Percentiles rank a stretch among this genome's conserved stretches.
These are phyloP conservation scores for Xylariomycetidae sp. DNA, from an alignment of 2,329 filamentous ascomycete genomes.

Conservation along the genomic window DNA sequence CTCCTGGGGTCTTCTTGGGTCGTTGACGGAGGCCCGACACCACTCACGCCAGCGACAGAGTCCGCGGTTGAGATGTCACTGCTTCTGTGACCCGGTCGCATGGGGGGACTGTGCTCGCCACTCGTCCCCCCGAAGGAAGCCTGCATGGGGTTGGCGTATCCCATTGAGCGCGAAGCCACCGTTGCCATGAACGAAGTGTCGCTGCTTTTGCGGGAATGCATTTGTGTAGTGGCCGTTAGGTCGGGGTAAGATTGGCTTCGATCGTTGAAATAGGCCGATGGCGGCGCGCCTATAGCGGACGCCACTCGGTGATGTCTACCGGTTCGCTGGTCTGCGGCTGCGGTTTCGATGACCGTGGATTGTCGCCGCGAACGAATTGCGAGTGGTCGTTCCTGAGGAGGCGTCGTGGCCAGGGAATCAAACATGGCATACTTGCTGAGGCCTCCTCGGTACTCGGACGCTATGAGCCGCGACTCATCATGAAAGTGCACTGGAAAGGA, in stretches of 20 bases:
- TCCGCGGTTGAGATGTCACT: constrained; percentile 34
- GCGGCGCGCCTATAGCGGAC: constrained; percentile 17
- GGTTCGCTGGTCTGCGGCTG: constrained; percentile 13
- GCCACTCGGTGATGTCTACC: constrained; percentile 16
- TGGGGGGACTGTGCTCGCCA: constrained; percentile 17
- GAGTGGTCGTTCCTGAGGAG: constrained; percentile 22
- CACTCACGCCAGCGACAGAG: constrained; percentile 32
- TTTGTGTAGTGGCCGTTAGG: constrained; percentile 15
- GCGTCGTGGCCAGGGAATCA: constrained; percentile 31
- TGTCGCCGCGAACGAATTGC: constrained; percentile 20
- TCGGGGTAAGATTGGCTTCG: constrained; percentile 17
- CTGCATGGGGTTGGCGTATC: constrained; percentile 17
- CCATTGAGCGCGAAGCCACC: constrained; percentile 17
- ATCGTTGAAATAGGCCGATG: constrained; percentile 21
- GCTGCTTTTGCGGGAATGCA: constrained; percentile 23
- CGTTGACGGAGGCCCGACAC: constrained; percentile 25
- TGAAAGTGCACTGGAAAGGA: constrained; percentile 60
- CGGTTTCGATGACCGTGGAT: constrained; percentile 13
- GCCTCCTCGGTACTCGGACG: constrained; percentile 82
- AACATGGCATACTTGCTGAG: constrained; percentile 62
- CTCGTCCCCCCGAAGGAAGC: constrained; percentile 18
- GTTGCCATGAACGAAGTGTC: constrained; percentile 20
- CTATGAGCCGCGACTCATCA: constrained; percentile 85
- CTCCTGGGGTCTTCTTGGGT: constrained; percentile 23
- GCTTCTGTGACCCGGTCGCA: constrained; percentile 22